phyloP scores from a whole-genome alignment of 2,329 filamentous ascomycete species.

The Leptodontidium sp. region DNA sequence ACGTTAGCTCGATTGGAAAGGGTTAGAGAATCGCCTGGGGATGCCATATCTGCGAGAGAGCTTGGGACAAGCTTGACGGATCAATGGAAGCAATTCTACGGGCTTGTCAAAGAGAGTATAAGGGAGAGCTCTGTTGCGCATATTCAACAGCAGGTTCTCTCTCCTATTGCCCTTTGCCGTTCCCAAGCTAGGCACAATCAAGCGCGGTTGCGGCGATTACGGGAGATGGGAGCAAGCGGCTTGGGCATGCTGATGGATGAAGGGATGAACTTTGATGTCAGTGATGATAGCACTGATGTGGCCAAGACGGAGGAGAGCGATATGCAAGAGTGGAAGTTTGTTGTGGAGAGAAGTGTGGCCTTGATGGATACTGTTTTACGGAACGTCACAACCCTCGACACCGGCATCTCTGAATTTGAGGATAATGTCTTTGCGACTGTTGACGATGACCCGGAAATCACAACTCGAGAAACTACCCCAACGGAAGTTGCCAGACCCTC shows the following conservation, averaged over 20 bases:
- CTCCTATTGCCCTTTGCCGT: slow-evolving; percentile 78
- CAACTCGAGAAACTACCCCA: slow-evolving; percentile 56
- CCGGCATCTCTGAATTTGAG: slow-evolving; percentile 69
- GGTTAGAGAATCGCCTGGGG: slow-evolving; percentile 42
- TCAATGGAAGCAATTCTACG: slow-evolving; percentile 78
- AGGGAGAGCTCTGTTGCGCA: slow-evolving; percentile 75
- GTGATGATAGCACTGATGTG: slow-evolving; percentile 62
- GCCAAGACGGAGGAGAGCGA: slow-evolving; percentile 53
- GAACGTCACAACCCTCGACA: slow-evolving; percentile 71
- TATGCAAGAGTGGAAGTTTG: slow-evolving; percentile 70
- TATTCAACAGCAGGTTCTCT: slow-evolving; percentile 76
- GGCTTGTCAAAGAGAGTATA: slow-evolving; percentile 78
- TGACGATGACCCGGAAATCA: slow-evolving; percentile 66
- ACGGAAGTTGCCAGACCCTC: slow-evolving; percentile 51
- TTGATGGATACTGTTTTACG: slow-evolving; percentile 87
- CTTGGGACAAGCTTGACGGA: slow-evolving; percentile 52
- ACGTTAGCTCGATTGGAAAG: slow-evolving; percentile 42
- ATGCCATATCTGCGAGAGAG: slow-evolving; percentile 38
- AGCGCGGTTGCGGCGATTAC: slow-evolving; percentile 72
- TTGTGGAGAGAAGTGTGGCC: slow-evolving; percentile 80
- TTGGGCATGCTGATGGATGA: slow-evolving; percentile 89
- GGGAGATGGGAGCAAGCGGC: slow-evolving; percentile 84
- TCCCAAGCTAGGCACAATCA: slow-evolving; percentile 80
- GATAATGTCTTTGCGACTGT: slow-evolving; percentile 70
- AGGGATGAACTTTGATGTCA: slow-evolving; percentile 73